Base-by-base conservation (phyloP, 805 yeast species). In the Sungouiozyma intestinalis region DNA sequence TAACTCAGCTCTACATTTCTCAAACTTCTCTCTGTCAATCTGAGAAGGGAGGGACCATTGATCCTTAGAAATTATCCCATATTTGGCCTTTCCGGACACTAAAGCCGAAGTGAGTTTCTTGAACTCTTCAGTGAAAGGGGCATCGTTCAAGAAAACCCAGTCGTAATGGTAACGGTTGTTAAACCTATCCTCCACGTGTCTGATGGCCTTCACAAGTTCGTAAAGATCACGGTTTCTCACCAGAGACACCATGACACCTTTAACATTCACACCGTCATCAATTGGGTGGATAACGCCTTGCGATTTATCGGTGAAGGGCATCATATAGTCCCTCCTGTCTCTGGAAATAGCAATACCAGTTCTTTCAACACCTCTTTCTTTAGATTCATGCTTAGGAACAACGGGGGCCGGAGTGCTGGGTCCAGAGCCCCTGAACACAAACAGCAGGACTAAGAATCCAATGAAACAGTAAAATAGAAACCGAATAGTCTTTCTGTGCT, bases 101-200 rank as follows among this genome's bases (percentile, higher is more conserved):
- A 69, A 53, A 16, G 69, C 69, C 11, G 68, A 46, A 1, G 81
- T 71, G 19, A 66, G 58, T 20, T 62, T 55, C 43, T 65, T 71
- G 58, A 84, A 85, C 47, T 73, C 74, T 3, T 67, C 70, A 35
- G 70, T 56, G 58, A 85, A 85, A 2, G 73, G 75, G 46, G 67
- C 73, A 54, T 85, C 87, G 58, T 85, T 85, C 38, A 84, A 60
- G 51, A 85, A 84, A 2, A 82, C 79, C 85, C 87, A 84, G 58
- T 84, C 92, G 54, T 84, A 83, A 49, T 77, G 72, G 55, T 60
- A 79, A 41, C 68, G 64, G 35, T 54, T 31, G 60, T 84, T 84
- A 66, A 81, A 83, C 33, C 88, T 62, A 48, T 73, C 78, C 54
- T 83, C 84, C 37, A 79, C 74, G 43, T 71, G 70, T 48, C 76